Base-by-base conservation (phyloP, 331 rosid species). In the Acacia concinna region DNA sequence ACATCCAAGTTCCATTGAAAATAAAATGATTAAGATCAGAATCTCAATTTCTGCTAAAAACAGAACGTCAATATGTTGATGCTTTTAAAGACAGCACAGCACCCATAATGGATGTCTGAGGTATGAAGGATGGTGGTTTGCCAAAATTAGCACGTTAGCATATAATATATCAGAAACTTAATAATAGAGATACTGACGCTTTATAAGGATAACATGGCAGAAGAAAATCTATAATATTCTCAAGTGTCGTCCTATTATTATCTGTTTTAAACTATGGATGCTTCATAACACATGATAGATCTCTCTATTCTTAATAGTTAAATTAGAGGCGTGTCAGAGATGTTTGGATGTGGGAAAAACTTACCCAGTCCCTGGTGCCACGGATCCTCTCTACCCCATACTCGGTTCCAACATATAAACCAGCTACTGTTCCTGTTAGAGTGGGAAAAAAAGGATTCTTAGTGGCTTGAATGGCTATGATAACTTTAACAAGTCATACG, bases 291-390 rank as follows among this genome's bases (percentile, higher is more conserved):
- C 67, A 49, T 3, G 21, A 31, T 7, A 14, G 34, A 64, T 68
- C 41, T 54, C 41, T 54, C 37, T 40, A 25, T 41, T 23, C 40
- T 71, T 66, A 20, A 30, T 15, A 12, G 68, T 37, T 54, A 21
- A 43, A 43, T 25, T 23, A 52, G 71, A 85, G 41, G 30, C 23
- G 8, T 10, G 11, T 23, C 72, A 62, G 47, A 78, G 34, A 74
- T 51, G 46, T n/a, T 23, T 67, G 71, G 56, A 21, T 27, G 40
- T 23, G 75, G 20, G 64, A 69, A 71, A 68, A 76, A 83, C 81
- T 47, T 89, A 92, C 98, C 98, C 98, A 94, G 54, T 92, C 98
- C 54, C 97, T 87, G 23, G 51, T 85, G 77, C 97, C 97, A 32
- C 98, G 93, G 71, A 88, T 57, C 80, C 92, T 85, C 83, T 86